Base-by-base conservation (phyloP, 1,284 basidiomycete genomes). In the Bothia castanella region DNA sequence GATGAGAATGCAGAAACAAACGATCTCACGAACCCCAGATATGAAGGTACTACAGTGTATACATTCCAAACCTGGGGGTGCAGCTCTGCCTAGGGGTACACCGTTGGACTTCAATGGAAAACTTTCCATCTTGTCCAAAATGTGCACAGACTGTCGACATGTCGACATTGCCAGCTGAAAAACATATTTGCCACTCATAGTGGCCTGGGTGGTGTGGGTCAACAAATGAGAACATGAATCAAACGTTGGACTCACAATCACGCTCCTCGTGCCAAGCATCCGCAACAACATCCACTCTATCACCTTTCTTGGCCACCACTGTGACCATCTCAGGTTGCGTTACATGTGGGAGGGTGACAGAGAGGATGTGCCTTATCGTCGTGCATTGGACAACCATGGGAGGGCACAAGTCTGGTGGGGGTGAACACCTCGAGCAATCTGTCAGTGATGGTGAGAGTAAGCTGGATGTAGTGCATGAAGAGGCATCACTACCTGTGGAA, bases 311-410 rank as follows among this genome's bases (percentile, higher is more conserved):
- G 29, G 73, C 79, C 20, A 73, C 72, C 35, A 80, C 70, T 2
- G 79, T 80, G 16, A 80, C 74, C 79, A 82, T 80, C 58, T 81
- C 78, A 1, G 76, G 72, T 54, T 72, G 68, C 45, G 79, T 75
- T 17, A 63, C 65, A 47, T 58, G 61, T 17, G 76, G 75, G 23
- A 80, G 72, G 39, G 67, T 61, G 16, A 80, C 72, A 1, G 67
- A 69, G 6, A 66, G 51, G 21, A 45, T 69, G 60, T 79, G 68
- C 45, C 54, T 64, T 29, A 60, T 53, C 4, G 64, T 55, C 19
- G 70, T 69, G 40, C 73, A 69, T 31, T 69, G 60, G 37, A 75
- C 61, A 20, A 64, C 55, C 69, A 78, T 71, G 21, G 64, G 62
- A 34, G 76, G 77, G 43, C 69, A 68, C 17, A 62, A 65, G 17